Conservation (phyloP, 2,329 filamentous ascomycete genomes). For the Verticillium nonalfalfae region DNA sequence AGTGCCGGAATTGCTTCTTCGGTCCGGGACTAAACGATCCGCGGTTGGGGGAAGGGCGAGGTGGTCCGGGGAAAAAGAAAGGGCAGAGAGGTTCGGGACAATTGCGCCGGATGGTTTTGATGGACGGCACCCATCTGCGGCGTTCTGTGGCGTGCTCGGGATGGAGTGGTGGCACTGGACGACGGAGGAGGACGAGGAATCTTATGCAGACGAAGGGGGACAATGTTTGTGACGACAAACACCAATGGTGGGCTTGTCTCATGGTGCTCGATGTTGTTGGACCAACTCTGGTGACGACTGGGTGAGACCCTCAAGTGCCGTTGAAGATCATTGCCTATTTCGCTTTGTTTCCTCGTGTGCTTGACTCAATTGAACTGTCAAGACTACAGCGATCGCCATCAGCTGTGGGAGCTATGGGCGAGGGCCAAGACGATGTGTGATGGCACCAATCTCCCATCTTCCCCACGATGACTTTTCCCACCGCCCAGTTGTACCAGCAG, state of each 20-base stretch:
- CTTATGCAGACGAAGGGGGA: neutral
- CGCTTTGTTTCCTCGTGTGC: neutral
- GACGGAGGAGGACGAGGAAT: neutral
- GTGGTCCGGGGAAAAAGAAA: neutral
- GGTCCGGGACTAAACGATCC: neutral
- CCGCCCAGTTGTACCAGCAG: neutral
- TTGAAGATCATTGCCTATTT: neutral
- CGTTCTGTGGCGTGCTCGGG: neutral
- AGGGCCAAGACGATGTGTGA: neutral
- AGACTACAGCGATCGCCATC: neutral
- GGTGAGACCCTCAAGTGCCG: neutral
- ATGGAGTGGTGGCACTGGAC: neutral
- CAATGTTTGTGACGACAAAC: neutral
- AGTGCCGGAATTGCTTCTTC: neutral
- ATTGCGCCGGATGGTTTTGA: neutral
- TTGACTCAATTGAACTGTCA: neutral
- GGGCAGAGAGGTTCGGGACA: neutral
- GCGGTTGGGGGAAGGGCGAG: neutral
- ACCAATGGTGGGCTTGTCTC: neutral
- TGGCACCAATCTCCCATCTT: neutral
- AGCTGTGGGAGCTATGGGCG: neutral
- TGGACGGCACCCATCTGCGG: neutral
- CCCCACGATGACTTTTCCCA: neutral
- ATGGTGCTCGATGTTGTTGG: neutral
- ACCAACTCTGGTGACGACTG: neutral